Base-by-base conservation (phyloP, 257 asterid genomes). In the Scutellaria minor region DNA sequence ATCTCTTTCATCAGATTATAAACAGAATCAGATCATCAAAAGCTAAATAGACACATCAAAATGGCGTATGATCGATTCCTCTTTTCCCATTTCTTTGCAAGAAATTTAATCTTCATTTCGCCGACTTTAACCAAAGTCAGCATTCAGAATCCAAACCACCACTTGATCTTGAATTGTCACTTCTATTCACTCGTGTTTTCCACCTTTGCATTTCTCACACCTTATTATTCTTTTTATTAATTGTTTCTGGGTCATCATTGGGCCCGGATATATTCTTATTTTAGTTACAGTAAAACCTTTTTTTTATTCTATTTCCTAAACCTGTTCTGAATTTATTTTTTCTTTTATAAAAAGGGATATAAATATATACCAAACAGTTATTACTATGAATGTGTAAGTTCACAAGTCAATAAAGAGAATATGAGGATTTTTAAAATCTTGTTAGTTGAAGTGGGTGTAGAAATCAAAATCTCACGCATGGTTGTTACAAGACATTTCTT, bases 1-100 rank as follows among this genome's bases (percentile, higher is more conserved):
- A 59, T 39, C 40, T 27, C 22, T 62, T 70, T 52, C 62, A 57
- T 52, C 62, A 57, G 65, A 66, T 78, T 46, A 45, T 37, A 14
- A 77, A 60, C 53, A 48, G 83, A 78, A 78, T 74, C 82, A 65
- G 68, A 72, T 72, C 78, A 56, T 67, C 9, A 45, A 72, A 78
- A 60, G 66, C 46, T 53, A 37, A n/a, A 44, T 51, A 66, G 48
- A 22, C 27, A 51, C 76, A 70, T 74, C 67, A n/a, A 42, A 55
- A 56, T 68, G 67, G 65, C 79, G 42, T 40, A 57, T 57, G 78
- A 78, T 47, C 15, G 6, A 44, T 51, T 31, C 37, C 78, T 76
- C 73, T 67, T 68, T 67, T 76, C 77, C 79, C 68, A 76, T 40
- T 72, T 80, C 60, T 68, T 76, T 1, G 79, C 41, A 72, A 66